Conservation (phyloP, 441 rosid genomes). For the Manihot esculenta region DNA sequence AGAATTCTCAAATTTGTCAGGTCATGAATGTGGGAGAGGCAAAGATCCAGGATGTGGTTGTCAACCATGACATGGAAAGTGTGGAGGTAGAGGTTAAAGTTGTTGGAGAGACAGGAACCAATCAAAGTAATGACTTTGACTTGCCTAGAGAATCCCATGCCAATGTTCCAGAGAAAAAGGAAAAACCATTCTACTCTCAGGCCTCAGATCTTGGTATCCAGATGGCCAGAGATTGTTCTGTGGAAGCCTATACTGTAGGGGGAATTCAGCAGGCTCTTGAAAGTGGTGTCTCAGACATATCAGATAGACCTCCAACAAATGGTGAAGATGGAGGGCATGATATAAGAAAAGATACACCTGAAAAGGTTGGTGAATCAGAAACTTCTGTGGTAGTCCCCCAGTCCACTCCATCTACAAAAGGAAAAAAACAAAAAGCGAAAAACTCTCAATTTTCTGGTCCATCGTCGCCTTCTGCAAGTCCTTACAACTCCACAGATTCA, state of each 20-base stretch:
- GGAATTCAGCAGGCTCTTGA: conserved; percentile 31
- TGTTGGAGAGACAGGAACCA: conserved; percentile 49
- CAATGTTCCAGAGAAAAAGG: conserved; percentile 45
- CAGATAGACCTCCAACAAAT: conserved; percentile 33
- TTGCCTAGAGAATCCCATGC: conserved; percentile 39
- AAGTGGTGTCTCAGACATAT: conserved; percentile 27
- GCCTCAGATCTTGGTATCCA: conserved; percentile 62
- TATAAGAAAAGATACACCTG: conserved; percentile 41
- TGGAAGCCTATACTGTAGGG: conserved; percentile 42
- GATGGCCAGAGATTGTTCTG: conserved; percentile 54
- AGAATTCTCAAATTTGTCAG: conserved; percentile 36
- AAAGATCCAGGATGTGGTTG: conserved; percentile 48
- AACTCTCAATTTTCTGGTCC: conserved; percentile 48
- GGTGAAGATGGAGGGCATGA: conserved; percentile 43
- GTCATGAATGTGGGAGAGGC: conserved; percentile 46
- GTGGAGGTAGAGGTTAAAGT: conserved; percentile 53
- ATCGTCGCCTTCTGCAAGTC: conserved; percentile 52
- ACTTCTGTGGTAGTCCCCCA: conserved; percentile 33
- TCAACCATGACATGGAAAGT: conserved; percentile 42
- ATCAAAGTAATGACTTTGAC: conserved; percentile 46
- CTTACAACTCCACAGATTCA: conserved; percentile 57
- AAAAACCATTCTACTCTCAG: conserved; percentile 65
- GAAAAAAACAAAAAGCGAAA: conserved; percentile 65
- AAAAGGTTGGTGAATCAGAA: conserved; percentile 47
- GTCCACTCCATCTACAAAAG: conserved; percentile 44